A percentile compares a stretch with the other conserved stretches of the same genome.
Evolutionary conservation across 768 basidiomycete genomes (phyloP).

Genomic region (Lyophyllum shimeji): DNA sequence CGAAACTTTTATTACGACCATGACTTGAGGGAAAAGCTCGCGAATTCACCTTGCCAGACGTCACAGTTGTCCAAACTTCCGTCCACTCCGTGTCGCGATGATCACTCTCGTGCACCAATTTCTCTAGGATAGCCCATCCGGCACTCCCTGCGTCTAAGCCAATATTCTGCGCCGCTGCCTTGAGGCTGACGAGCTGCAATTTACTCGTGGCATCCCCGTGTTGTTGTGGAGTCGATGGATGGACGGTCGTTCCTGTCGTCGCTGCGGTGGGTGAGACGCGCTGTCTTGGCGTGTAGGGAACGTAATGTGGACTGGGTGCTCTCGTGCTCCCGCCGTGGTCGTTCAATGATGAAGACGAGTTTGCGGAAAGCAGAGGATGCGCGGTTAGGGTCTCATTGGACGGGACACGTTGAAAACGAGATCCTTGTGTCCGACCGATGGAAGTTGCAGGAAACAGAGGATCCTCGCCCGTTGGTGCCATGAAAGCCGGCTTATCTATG

Average conservation of each 20-base stretch:
- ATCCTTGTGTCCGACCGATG: constrained; percentile 50
- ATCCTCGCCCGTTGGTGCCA: constrained; percentile 36
- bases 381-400: constrained; percentile 58
- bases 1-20: background rate
- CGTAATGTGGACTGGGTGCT: constrained; percentile 48
- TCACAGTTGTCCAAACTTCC: constrained; percentile 65
- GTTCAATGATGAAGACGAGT: constrained; percentile 26
- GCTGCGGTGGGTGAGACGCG: constrained; percentile 45
- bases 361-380: constrained; percentile 63
- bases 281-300: constrained; percentile 78
- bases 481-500: constrained; percentile 12
- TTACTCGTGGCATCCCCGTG: constrained; percentile 66
- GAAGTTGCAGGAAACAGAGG: constrained; percentile 50
- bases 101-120: constrained; percentile 48
- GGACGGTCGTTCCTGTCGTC: constrained; percentile 49
- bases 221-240: constrained; percentile 45
- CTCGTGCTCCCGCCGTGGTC: constrained; percentile 20
- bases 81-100: constrained; percentile 65
- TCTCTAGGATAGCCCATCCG: constrained; percentile 81
- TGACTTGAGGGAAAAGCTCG: background rate
- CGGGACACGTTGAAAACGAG: constrained; percentile 37
- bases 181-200: constrained; percentile 71
- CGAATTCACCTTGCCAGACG: constrained; percentile 61
- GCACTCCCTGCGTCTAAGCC: constrained; percentile 63
- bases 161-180: constrained; percentile 65